A percentile compares a stretch with the other conserved stretches of the same genome.
phyloP scores from a whole-genome alignment of 2,329 filamentous ascomycete genomes.

The Knufia fluminis region DNA sequence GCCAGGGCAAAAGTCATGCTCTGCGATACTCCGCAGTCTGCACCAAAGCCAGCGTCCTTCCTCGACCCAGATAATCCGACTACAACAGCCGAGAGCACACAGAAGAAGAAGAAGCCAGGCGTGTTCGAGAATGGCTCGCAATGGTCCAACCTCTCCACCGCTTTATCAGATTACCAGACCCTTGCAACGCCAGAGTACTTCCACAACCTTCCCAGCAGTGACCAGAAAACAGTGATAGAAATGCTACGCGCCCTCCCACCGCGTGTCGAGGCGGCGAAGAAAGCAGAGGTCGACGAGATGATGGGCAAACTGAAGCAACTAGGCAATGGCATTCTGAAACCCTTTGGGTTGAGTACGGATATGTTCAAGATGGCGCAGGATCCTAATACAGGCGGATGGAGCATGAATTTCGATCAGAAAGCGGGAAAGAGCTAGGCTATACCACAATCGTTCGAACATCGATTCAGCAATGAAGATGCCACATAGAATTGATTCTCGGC shows the following conservation, averaged over 20 bases:
- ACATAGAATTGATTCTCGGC: too few species aligned
- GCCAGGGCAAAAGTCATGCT: constrained; percentile 63
- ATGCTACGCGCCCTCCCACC: constrained; percentile 59
- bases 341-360: constrained; percentile 86
- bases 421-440: constrained; percentile 7
- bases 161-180: constrained; percentile 68
- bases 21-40: constrained; percentile 28
- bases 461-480: too few species aligned
- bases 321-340: constrained; percentile 83
- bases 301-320: constrained; percentile 91
- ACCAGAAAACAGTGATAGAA: constrained; percentile 57
- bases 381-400: constrained; percentile 81
- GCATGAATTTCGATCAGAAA: constrained; percentile 63
- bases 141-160: constrained; percentile 71
- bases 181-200: constrained; percentile 27
- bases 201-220: constrained; percentile 53
- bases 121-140: constrained; percentile 30
- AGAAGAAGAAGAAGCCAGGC: neutral
- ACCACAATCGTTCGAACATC: too few species aligned
- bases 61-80: constrained; percentile 1
- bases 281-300: constrained; percentile 89
- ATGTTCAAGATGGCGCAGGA: constrained; percentile 94
- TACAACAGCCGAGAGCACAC: neutral
- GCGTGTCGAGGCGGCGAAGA: constrained; percentile 65
- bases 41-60: neutral